phyloP scores from a whole-genome alignment of 306 rosid genomes.

The Vachellia collinsii region DNA sequence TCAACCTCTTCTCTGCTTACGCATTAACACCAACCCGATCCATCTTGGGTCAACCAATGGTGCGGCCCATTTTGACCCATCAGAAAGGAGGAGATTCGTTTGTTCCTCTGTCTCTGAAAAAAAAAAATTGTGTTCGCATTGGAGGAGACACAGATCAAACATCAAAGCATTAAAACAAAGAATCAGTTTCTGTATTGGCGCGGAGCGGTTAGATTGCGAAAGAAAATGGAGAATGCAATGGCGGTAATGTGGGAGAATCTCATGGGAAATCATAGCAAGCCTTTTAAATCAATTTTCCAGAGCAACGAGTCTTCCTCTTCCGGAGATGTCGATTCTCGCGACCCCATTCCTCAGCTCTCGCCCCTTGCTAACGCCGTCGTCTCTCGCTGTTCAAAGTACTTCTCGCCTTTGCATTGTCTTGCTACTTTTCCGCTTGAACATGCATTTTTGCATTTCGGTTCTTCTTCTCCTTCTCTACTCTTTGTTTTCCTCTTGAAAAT shows the following conservation, averaged over 20 bases:
- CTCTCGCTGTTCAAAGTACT: constrained; percentile 74
- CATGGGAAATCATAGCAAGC: constrained; percentile 40
- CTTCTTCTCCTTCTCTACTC: background rate
- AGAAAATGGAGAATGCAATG: constrained; percentile 18
- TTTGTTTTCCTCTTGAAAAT: background rate
- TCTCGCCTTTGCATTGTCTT: background rate
- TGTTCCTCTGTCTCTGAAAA: background rate
- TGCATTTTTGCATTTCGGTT: background rate
- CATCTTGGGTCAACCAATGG: background rate
- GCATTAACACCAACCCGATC: background rate
- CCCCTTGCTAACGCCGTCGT: constrained; percentile 82
- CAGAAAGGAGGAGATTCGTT: background rate
- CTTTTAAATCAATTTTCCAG: constrained; percentile 58
- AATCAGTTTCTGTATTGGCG: background rate
- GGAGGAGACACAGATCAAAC: background rate
- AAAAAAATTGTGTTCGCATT: background rate
- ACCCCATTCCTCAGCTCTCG: constrained; percentile 78
- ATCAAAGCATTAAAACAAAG: background rate
- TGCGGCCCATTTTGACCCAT: background rate
- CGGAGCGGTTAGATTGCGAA: background rate
- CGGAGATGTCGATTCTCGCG: constrained; percentile 43
- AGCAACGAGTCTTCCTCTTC: constrained; percentile 41
- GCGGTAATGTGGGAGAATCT: constrained; percentile 53
- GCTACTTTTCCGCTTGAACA: background rate
- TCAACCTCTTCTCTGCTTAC: too few relatives aligned